Percentiles rank a stretch among this genome's conserved stretches.
Conservation (phyloP, 139 green algal species). For the Chlamydomonas sp. region DNA sequence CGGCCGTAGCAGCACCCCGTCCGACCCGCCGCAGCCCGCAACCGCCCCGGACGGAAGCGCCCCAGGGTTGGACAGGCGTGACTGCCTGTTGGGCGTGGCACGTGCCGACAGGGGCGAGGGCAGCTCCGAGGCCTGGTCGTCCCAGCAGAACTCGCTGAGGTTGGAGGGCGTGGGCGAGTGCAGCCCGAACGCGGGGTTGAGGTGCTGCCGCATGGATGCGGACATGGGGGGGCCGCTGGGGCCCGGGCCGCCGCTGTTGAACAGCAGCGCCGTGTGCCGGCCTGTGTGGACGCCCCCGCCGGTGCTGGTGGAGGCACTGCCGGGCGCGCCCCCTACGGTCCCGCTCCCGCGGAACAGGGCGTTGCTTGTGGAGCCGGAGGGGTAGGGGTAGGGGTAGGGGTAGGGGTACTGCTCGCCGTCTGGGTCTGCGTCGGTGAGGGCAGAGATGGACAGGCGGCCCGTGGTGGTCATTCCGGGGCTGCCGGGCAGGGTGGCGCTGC, state of each 20-base stretch:
- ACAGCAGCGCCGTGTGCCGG: too few species aligned
- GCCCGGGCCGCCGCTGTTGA: too few species aligned
- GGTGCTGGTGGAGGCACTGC: not conserved
- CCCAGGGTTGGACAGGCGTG: too few species aligned
- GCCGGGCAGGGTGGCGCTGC: not conserved
- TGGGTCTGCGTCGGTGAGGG: conserved; percentile 17
- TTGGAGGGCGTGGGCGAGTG: conserved; percentile 38
- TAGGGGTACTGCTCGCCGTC: conserved; percentile 12
- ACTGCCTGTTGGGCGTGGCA: too few species aligned
- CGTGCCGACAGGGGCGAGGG: conserved; percentile 1
- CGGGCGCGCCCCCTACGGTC: too few species aligned
- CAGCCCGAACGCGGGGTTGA: conserved; percentile 32
- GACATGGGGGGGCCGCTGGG: conserved; percentile 1
- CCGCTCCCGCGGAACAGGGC: too few species aligned
- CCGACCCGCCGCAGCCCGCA: too few species aligned
- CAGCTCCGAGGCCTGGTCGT: conserved; percentile 12
- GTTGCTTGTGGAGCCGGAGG: too few species aligned
- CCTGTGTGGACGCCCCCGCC: not conserved
- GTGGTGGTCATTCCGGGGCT: not conserved
- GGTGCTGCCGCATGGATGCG: conserved; percentile 5
- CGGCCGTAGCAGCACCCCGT: too few species aligned
- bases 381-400: too few species aligned
- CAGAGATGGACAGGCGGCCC: not conserved
- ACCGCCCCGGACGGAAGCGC: too few species aligned
- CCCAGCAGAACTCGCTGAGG: conserved; percentile 30